Percentiles rank a stretch among this genome's conserved stretches.
Conservation (phyloP, 306 rosid species). For the Mimosa pudica region DNA sequence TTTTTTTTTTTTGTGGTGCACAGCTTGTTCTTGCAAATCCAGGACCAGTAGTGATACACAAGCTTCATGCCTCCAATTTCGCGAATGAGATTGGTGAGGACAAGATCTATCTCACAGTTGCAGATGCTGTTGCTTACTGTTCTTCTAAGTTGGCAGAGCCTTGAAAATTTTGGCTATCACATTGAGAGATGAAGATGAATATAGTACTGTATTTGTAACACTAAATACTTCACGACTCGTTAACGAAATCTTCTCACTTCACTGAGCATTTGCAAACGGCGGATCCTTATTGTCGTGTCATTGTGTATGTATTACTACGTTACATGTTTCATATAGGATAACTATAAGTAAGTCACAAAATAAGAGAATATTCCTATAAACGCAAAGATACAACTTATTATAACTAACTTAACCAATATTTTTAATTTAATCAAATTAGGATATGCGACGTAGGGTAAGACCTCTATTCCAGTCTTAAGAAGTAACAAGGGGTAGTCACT, state of each 20-base stretch:
- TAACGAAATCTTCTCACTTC: background rate
- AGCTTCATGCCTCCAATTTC: conserved; percentile 70
- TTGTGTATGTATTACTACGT: no score
- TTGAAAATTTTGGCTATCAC: conserved; percentile 32
- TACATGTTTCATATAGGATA: no score
- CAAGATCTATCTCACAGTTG: conserved; percentile 89
- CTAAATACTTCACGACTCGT: background rate
- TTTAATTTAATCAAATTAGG: no score
- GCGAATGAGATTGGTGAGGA: conserved; percentile 72
- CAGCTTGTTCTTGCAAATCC: conserved; percentile 98
- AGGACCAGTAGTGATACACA: conserved; percentile 79
- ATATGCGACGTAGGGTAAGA: no score
- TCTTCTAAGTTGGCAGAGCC: conserved; percentile 66
- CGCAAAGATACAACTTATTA: no score
- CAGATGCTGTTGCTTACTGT: conserved; percentile 80
- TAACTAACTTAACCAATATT: no score
- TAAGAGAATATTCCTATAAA: no score
- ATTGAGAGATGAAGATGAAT: conserved; percentile 24
- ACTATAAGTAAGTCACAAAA: no score
- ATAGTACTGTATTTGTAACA: no score
- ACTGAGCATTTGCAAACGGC: background rate
- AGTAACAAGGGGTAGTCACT: no score
- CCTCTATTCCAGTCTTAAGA: no score
- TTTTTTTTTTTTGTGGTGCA: conserved; percentile 5
- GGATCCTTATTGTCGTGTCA: background rate